These are phyloP conservation scores for Sugiyamaella grinbergsii DNA, from an alignment of 1,139 yeast species.

Conservation along the genomic window DNA sequence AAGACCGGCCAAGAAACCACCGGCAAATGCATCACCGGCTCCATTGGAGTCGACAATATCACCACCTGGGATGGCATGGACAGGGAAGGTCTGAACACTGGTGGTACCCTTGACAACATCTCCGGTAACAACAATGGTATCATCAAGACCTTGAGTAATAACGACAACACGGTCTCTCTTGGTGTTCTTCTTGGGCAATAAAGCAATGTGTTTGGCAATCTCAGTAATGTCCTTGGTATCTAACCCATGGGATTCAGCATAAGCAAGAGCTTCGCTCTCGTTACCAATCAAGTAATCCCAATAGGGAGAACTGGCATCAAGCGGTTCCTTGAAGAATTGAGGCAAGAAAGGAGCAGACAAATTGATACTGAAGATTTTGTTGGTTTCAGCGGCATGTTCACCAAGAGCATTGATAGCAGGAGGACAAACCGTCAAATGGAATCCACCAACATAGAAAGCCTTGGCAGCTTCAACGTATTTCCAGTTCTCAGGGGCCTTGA, in stretches of 20 bases:
- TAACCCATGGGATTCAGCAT: slow-evolving; percentile 77
- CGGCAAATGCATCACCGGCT: slow-evolving; percentile 99
- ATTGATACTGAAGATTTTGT: slow-evolving; percentile 84
- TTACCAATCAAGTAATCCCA: slow-evolving; percentile 92
- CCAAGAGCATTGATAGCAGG: slow-evolving; percentile 90
- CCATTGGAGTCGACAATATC: slow-evolving; percentile 93
- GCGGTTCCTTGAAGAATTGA: slow-evolving; percentile 89
- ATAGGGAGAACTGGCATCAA: slow-evolving; percentile 79
- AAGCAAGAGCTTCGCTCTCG: slow-evolving; percentile 96
- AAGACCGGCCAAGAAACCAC: slow-evolving; percentile 91
- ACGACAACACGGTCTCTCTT: slow-evolving; percentile 47
- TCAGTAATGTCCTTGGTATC: slow-evolving; percentile 67
- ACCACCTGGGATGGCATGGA: slow-evolving; percentile 64
- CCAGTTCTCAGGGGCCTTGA: slow-evolving; percentile 92
- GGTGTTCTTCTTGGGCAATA: slow-evolving; percentile 58
- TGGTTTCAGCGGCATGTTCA: slow-evolving; percentile 81
- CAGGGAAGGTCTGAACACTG: slow-evolving; percentile 59
- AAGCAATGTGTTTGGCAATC: slow-evolving; percentile 81
- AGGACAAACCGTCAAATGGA: slow-evolving; percentile 97
- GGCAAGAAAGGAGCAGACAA: slow-evolving; percentile 96
- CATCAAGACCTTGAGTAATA: slow-evolving; percentile 85
- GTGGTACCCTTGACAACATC: slow-evolving; percentile 49
- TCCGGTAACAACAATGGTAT: slow-evolving; percentile 69
- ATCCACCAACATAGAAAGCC: slow-evolving; percentile 92
- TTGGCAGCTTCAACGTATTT: slow-evolving; percentile 75